A percentile compares a stretch with the other conserved stretches of the same genome.
These are phyloP conservation scores for Candida neerlandica DNA, from an alignment of 1,139 yeast species.

Conservation along the genomic window DNA sequence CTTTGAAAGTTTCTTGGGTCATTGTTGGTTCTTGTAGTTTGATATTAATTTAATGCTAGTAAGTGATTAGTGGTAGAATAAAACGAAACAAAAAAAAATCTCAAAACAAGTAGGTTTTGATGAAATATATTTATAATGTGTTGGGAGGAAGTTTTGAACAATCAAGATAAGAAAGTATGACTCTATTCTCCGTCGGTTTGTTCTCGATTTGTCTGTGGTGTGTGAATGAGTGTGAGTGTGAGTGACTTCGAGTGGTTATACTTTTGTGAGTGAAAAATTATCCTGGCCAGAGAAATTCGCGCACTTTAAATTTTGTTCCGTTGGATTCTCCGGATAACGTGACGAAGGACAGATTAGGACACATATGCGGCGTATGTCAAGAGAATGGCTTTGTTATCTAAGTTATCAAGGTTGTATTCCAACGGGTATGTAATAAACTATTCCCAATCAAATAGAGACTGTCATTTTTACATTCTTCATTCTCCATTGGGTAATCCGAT, in stretches of 20 bases:
- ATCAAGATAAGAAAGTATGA: not conserved
- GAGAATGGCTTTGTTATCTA: not conserved
- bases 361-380: not conserved
- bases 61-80: too few species aligned
- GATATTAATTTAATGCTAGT: not conserved
- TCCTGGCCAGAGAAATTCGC: not conserved
- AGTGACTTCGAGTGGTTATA: too few species aligned
- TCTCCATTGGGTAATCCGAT: too few species aligned
- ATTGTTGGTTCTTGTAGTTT: not conserved
- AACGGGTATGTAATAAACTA: not conserved
- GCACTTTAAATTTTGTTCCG: not conserved
- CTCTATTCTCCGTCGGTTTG: not conserved
- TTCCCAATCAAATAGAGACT: not conserved
- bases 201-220: too few species aligned
- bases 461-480: too few species aligned
- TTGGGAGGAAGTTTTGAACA: not conserved
- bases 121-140: not conserved
- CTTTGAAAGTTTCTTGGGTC: constrained; percentile 12
- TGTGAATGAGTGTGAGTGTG: too few species aligned
- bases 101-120: not conserved
- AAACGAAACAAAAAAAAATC: not conserved
- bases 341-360: not conserved
- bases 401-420: not conserved
- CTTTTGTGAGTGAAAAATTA: not conserved
- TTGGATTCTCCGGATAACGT: constrained; percentile 2